Percentiles rank a stretch among this genome's conserved stretches.
phyloP scores from a whole-genome alignment of 257 asterid genomes.

The Solanum bulbocastanum region DNA sequence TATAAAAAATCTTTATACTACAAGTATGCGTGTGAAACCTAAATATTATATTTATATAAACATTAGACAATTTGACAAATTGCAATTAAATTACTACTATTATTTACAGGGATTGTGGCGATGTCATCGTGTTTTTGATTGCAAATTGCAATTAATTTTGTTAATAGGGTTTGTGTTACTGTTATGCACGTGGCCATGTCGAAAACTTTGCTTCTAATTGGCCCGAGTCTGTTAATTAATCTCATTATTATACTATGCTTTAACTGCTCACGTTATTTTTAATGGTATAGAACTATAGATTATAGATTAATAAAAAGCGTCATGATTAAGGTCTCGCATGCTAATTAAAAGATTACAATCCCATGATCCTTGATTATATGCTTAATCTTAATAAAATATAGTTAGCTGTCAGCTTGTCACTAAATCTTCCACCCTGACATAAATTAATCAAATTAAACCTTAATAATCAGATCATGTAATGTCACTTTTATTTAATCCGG shows the following conservation, averaged over 20 bases:
- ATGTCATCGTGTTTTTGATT: background rate
- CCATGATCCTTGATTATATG: background rate
- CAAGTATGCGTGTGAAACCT: background rate
- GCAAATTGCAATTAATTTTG: background rate
- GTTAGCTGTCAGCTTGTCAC: background rate
- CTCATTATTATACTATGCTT: background rate
- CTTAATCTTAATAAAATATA: background rate
- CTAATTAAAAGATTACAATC: background rate
- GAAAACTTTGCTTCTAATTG: background rate
- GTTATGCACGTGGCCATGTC: constrained; percentile 38
- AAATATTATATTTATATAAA: background rate
- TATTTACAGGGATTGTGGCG: background rate
- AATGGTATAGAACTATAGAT: background rate
- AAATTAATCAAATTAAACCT: background rate
- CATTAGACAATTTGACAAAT: background rate
- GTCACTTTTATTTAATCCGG: background rate
- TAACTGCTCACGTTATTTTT: background rate
- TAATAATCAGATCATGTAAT: background rate
- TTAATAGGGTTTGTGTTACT: background rate
- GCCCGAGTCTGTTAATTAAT: background rate
- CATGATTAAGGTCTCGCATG: background rate
- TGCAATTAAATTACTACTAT: background rate
- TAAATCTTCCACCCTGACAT: background rate
- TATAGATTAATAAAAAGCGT: background rate
- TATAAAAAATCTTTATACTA: background rate